Percentiles rank a stretch among this genome's conserved stretches.
These are phyloP conservation scores for Aspergillus sp. DNA, from an alignment of 2,329 filamentous ascomycete genomes.

Conservation along the genomic window DNA sequence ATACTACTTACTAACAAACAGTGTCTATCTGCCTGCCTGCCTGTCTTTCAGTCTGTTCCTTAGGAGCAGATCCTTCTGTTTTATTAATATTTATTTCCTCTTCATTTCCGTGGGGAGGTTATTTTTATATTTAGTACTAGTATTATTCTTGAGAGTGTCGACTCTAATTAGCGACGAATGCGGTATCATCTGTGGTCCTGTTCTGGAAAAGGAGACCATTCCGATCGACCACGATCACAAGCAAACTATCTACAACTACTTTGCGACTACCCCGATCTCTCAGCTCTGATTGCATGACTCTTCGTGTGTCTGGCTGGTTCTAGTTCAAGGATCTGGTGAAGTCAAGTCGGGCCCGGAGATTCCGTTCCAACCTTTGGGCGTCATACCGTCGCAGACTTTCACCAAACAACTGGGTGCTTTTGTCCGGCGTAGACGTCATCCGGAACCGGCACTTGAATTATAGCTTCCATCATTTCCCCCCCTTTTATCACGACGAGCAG, in stretches of 20 bases:
- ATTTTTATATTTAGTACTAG: neutral
- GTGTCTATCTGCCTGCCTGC: neutral
- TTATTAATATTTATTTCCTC: neutral
- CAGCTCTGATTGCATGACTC: conserved; percentile 1
- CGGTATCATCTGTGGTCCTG: neutral
- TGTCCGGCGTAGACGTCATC: conserved; percentile 40
- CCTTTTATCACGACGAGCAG: conserved; percentile 6
- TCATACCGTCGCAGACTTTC: conserved; percentile 25
- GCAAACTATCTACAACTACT: neutral
- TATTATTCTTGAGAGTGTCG: neutral
- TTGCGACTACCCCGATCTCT: neutral
- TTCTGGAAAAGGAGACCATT: neutral
- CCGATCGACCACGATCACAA: conserved; percentile 1
- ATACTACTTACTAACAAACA: neutral
- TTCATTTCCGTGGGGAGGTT: neutral
- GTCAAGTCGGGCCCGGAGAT: conserved; percentile 16
- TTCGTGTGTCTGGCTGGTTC: neutral
- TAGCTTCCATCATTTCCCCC: conserved; percentile 10
- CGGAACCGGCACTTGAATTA: conserved; percentile 20
- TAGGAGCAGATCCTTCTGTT: conserved; percentile 2
- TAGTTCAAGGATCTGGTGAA: conserved; percentile 7
- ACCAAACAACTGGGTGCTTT: neutral
- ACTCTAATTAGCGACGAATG: neutral
- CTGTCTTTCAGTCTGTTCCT: too few species aligned
- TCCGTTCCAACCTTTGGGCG: conserved; percentile 20